Conservation (phyloP, 2,329 filamentous ascomycete species). For the Gnomoniopsis smithogilvyi region DNA sequence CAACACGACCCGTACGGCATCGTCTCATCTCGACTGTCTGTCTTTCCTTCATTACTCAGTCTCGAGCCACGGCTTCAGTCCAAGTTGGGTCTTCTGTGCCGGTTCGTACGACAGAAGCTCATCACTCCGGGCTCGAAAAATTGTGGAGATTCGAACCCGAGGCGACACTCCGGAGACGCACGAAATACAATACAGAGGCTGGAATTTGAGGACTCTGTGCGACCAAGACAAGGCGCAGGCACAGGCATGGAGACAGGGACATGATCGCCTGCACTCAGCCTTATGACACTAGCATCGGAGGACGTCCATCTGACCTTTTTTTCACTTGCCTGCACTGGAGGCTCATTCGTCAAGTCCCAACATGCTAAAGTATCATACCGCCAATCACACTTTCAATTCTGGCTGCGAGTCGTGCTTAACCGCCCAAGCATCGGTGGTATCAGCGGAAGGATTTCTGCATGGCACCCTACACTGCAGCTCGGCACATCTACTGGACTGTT, state of each 20-base stretch:
- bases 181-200: too few species aligned
- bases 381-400: not conserved
- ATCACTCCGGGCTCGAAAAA: not conserved
- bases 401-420: not conserved
- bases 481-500: not conserved
- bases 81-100: not conserved
- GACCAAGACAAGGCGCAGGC: not conserved
- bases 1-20: too few species aligned
- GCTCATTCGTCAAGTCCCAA: not conserved
- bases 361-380: too few species aligned
- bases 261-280: not conserved
- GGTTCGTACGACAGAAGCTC: not conserved
- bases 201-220: too few species aligned
- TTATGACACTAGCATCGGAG: not conserved
- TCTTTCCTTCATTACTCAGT: not conserved
- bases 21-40: not conserved
- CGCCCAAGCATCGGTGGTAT: conserved; percentile 8
- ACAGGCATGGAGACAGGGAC: not conserved
- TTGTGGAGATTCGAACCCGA: not conserved
- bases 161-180: not conserved
- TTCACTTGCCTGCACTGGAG: not conserved
- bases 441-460: conserved; percentile 10
- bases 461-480: conserved; percentile 2
- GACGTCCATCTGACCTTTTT: not conserved
- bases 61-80: not conserved